A percentile compares a stretch with the other conserved stretches of the same genome.
These are phyloP conservation scores for Pouteria campechiana DNA, from an alignment of 179 eudicot genomes.

Conservation along the genomic window DNA sequence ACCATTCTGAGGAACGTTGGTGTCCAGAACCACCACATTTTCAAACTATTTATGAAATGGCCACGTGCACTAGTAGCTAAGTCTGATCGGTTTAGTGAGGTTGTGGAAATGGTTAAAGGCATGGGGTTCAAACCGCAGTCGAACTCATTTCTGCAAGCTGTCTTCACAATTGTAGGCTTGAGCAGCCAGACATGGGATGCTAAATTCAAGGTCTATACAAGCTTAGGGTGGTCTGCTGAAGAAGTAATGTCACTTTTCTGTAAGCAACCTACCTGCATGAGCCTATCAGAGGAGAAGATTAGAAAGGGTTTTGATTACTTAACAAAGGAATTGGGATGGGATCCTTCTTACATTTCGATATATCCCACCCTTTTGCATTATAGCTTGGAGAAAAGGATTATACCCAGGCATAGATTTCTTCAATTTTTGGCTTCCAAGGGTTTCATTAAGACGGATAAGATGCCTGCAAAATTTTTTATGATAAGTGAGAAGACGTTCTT, in stretches of 20 bases:
- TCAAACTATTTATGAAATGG: background rate
- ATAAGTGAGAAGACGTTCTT: no score
- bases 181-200: background rate
- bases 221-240: conserved; percentile 1
- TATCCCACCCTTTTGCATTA: background rate
- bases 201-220: background rate
- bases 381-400: conserved; percentile 3
- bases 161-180: background rate
- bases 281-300: conserved; percentile 3
- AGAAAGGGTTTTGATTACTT: background rate
- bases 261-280: background rate
- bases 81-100: background rate
- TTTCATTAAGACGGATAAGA: background rate
- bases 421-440: conserved; percentile 1
- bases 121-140: background rate
- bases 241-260: background rate
- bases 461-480: no score
- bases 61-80: background rate
- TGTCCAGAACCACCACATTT: background rate
- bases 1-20: background rate
- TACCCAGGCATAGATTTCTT: conserved; percentile 3
- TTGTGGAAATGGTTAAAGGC: background rate
- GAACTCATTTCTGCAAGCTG: background rate
- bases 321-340: conserved; percentile 5
- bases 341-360: background rate